Conservation (phyloP, 768 basidiomycete genomes). For the Serendipita sp. region DNA sequence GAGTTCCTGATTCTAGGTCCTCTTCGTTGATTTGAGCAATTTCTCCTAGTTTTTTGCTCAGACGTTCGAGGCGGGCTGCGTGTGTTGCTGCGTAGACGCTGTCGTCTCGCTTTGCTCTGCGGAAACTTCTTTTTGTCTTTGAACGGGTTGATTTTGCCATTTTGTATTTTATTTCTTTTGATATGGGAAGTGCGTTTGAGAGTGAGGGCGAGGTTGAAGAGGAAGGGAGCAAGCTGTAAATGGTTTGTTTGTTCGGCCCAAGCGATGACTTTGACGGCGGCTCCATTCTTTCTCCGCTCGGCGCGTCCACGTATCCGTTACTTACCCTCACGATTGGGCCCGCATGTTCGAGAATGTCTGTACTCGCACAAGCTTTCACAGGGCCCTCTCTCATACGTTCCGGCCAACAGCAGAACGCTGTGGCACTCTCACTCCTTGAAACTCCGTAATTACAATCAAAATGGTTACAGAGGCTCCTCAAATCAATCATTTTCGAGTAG, state of each 20-base stretch:
- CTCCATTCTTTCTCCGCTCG: not conserved
- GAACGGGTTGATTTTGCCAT: conserved; percentile 80
- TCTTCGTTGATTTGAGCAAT: conserved; percentile 17
- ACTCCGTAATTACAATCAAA: not conserved
- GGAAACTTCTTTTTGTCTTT: conserved; percentile 63
- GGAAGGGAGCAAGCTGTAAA: too few species aligned
- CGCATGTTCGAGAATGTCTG: too few species aligned
- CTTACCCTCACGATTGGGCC: too few species aligned
- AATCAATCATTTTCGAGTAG: not conserved
- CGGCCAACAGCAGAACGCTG: not conserved
- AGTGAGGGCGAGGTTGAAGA: not conserved
- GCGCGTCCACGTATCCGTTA: too few species aligned
- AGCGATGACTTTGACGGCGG: not conserved
- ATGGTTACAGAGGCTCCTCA: not conserved
- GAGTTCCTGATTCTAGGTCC: conserved; percentile 14
- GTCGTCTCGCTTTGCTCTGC: conserved; percentile 55
- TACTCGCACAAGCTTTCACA: too few species aligned
- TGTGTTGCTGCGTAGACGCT: conserved; percentile 62
- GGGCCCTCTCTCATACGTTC: too few species aligned
- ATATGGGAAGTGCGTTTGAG: not conserved
- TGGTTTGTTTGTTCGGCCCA: not conserved
- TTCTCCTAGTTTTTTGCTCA: conserved; percentile 44
- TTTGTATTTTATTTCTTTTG: not conserved
- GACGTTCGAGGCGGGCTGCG: conserved; percentile 58
- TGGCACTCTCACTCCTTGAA: not conserved